Conservation (phyloP, 139 green algal species). For the Asterochloris sp. region DNA sequence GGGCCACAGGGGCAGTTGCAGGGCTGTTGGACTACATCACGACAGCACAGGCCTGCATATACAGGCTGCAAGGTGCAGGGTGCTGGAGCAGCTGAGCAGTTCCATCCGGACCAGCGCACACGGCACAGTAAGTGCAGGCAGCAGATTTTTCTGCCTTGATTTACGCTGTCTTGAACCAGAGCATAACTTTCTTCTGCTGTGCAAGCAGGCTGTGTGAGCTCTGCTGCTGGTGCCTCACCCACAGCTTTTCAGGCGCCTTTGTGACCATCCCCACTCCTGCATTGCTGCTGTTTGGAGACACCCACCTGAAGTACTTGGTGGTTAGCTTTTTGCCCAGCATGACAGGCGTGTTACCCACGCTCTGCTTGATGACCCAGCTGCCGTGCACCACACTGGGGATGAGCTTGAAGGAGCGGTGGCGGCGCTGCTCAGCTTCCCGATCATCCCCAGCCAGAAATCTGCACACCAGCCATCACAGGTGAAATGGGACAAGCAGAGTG, state of each 20-base stretch:
- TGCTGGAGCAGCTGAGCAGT: too few relatives aligned
- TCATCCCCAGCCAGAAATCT: slow-evolving; percentile 41
- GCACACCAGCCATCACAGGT: not conserved
- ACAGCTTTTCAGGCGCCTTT: not conserved
- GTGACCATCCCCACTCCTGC: too few relatives aligned
- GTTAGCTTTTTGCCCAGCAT: slow-evolving; percentile 56
- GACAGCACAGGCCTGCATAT: too few relatives aligned
- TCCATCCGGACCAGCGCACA: too few relatives aligned
- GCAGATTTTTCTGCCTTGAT: too few relatives aligned
- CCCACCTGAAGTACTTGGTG: slow-evolving; percentile 45
- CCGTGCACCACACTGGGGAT: slow-evolving; percentile 33
- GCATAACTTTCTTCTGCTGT: not conserved
- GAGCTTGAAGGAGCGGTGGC: slow-evolving; percentile 54
- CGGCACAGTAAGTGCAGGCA: too few relatives aligned
- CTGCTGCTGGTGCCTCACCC: not conserved
- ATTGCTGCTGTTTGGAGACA: not conserved
- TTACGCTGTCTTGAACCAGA: too few relatives aligned
- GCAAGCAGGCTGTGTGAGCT: not conserved
- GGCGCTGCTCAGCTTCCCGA: slow-evolving; percentile 25
- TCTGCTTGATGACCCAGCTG: slow-evolving; percentile 44
- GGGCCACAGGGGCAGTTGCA: too few relatives aligned
- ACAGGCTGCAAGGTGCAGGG: too few relatives aligned
- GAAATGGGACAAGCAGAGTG: too few relatives aligned
- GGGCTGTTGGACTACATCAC: too few relatives aligned
- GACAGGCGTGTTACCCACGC: slow-evolving; percentile 53